Evolutionary conservation across 768 basidiomycete species (phyloP), one percentile per base, ranked within the genome.

Genomic region (Gymnopilus dilepis): DNA sequence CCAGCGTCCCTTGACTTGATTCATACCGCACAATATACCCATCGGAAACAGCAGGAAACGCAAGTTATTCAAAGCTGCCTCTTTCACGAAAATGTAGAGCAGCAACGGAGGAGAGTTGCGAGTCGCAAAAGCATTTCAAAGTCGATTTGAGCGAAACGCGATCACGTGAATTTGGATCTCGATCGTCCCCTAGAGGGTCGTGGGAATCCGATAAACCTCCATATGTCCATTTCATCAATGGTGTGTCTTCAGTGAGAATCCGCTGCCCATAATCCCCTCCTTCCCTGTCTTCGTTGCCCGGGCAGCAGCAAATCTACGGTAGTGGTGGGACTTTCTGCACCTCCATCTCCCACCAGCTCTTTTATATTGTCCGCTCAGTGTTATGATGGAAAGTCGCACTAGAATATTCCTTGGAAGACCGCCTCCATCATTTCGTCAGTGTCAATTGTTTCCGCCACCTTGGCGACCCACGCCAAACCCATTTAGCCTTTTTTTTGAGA

Each of bases 91-190:
- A 6, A 6, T 8, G 40, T 17, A 48, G 12, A 26, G 6, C 45
- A 15, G 45, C 26, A 26, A 48, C 26, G 47, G 47, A 50, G 47
- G 28, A 45, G 43, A 45, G 43, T n/a, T n/a, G 28, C 24, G 17
- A 50, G 47, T 50, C 47, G 22, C 22, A 15, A 24, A 47, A 2
- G 5, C 11, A 48, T 28, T 42, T 17, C 43, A 37, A 45, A 47
- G 24, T 15, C 41, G 40, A 31, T 21, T 17, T 8, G 37, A 40
- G 43, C 52, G 58, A 54, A 59, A 68, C 59, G 58, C 67, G 65
- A 40, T 65, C 65, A 65, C 65, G 65, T 65, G 65, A 5, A 24
- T 17, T 28, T 13, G 8, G 53, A 58, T 55, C 63, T 58, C 45
- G 60, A 61, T 59, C 34, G 22, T 21, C 26, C 52, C 34, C 17